phyloP scores from a whole-genome alignment of 768 basidiomycete species.

The Xerocomellus chrysenteron region DNA sequence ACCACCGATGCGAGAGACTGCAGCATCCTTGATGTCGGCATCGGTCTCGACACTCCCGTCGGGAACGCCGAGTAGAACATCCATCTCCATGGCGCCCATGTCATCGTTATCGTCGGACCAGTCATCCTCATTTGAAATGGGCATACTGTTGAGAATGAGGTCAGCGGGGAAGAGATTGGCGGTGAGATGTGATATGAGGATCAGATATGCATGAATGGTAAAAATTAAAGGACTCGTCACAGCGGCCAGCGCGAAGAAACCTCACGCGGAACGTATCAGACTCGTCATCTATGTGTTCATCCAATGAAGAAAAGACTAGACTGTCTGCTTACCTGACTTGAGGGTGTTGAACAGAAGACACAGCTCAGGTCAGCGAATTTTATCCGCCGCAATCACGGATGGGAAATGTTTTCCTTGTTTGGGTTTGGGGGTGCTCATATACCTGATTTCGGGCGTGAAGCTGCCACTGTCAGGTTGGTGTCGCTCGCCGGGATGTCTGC shows the following conservation, averaged over 20 bases:
- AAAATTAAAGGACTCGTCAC: constrained; percentile 63
- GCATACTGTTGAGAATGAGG: constrained; percentile 34
- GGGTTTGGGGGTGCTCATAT: not conserved
- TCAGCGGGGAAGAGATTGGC: constrained; percentile 2
- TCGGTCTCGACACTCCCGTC: constrained; percentile 64
- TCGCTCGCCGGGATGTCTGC: constrained; percentile 46
- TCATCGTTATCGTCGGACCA: constrained; percentile 86
- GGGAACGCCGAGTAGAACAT: constrained; percentile 76
- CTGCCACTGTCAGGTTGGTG: not conserved
- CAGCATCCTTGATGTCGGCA: constrained; percentile 66
- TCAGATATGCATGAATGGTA: constrained; percentile 98
- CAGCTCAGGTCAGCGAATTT: constrained; percentile 8
- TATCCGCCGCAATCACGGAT: not conserved
- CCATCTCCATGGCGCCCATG: constrained; percentile 55
- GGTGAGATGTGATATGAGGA: constrained; percentile 19
- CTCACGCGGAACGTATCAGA: constrained; percentile 62
- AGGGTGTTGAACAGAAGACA: constrained; percentile 6
- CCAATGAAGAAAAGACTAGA: constrained; percentile 22
- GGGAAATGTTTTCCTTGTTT: constrained; percentile 24
- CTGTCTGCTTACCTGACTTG: constrained; percentile 18
- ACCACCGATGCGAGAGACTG: constrained; percentile 89
- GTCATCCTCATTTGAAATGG: constrained; percentile 49
- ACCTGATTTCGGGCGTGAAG: too few species aligned
- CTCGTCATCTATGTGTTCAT: constrained; percentile 74
- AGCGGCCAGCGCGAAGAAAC: constrained; percentile 54